Evolutionary conservation across 2,329 filamentous ascomycete genomes (phyloP).

Genomic region (Colletotrichum endophyticum): DNA sequence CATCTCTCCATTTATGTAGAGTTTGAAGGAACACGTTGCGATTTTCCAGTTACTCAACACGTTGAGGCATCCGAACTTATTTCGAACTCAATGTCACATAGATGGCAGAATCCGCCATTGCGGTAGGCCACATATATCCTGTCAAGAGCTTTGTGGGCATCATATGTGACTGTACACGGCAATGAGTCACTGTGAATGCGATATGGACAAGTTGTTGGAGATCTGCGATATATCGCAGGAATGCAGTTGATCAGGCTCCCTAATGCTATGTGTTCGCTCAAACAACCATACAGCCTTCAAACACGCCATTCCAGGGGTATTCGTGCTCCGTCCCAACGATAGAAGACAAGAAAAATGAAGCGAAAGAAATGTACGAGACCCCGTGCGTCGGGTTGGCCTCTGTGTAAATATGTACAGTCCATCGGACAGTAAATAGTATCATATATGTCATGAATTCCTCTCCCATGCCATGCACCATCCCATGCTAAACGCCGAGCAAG

Average conservation of each 20-base stretch:
- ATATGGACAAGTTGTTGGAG: not conserved
- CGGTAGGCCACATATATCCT: not conserved
- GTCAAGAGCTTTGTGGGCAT: not conserved
- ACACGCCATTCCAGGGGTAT: slow-evolving; percentile 22
- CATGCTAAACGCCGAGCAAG: slow-evolving; percentile 19
- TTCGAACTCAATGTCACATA: not conserved
- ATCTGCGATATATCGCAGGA: slow-evolving; percentile 21
- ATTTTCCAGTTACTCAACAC: not conserved
- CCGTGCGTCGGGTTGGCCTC: not conserved
- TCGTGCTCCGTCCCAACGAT: slow-evolving; percentile 13
- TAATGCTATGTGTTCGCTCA: slow-evolving; percentile 21
- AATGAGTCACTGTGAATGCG: not conserved
- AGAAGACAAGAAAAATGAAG: slow-evolving; percentile 2
- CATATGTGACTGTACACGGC: not conserved
- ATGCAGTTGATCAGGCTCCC: slow-evolving; percentile 22
- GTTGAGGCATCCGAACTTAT: not conserved
- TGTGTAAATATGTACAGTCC: slow-evolving; percentile 22
- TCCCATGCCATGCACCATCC: slow-evolving; percentile 17
- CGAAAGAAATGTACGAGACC: slow-evolving; percentile 13
- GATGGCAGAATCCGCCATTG: not conserved
- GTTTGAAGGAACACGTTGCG: not conserved
- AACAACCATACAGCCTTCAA: slow-evolving; percentile 19
- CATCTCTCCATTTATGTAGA: not conserved
- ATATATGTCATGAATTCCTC: slow-evolving; percentile 27
- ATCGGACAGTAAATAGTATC: slow-evolving; percentile 19